Evolutionary conservation across 768 basidiomycete genomes (phyloP).

Genomic region (Podaxis sp.): DNA sequence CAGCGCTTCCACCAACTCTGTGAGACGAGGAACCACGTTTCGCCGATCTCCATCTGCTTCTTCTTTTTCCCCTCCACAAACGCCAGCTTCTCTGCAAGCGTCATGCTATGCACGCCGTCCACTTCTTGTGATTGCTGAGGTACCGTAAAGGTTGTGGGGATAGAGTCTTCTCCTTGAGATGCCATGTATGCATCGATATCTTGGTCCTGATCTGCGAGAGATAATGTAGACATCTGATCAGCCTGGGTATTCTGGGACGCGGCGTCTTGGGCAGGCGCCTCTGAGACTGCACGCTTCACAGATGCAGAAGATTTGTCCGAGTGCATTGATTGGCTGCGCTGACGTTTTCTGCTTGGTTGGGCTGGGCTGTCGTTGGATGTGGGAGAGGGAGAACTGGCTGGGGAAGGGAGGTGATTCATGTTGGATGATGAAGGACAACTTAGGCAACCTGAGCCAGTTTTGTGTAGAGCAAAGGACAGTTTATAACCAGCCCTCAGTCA

Average conservation of each 20-base stretch:
- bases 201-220: constrained; percentile 40
- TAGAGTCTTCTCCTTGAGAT: constrained; percentile 48
- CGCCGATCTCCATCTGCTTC: constrained; percentile 56
- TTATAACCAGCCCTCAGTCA: constrained; percentile 10
- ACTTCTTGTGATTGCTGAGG: constrained; percentile 19
- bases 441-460: background rate
- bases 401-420: constrained; percentile 51
- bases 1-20: constrained; percentile 75
- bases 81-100: constrained; percentile 47
- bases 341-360: constrained; percentile 60
- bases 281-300: constrained; percentile 77
- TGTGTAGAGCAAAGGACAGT: constrained; percentile 12
- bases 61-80: constrained; percentile 48
- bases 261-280: constrained; percentile 51
- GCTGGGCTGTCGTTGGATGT: constrained; percentile 37
- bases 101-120: constrained; percentile 25
- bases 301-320: constrained; percentile 72
- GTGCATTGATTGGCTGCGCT: constrained; percentile 75
- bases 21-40: constrained; percentile 79
- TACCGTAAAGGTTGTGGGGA: constrained; percentile 28
- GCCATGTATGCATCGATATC: constrained; percentile 75
- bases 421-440: constrained; percentile 12
- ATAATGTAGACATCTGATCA: constrained; percentile 44
- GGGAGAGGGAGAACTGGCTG: constrained; percentile 45
- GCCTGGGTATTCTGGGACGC: constrained; percentile 35